phyloP scores from a whole-genome alignment of 2,329 filamentous ascomycete species.

The Leptoxyphium fumago region DNA sequence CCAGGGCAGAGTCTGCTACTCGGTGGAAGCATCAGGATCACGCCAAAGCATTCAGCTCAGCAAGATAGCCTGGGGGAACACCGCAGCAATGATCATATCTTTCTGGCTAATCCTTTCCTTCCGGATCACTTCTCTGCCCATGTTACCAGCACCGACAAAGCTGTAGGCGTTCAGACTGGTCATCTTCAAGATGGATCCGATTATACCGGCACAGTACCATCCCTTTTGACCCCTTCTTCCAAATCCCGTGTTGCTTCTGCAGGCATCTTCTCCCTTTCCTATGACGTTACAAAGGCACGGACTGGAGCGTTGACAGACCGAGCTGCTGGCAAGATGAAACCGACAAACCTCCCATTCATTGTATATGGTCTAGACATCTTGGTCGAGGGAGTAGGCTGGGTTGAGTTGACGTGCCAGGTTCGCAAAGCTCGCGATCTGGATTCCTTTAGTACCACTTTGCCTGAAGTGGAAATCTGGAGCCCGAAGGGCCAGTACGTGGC shows the following conservation, averaged over 20 bases:
- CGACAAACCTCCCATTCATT: slow-evolving; percentile 60
- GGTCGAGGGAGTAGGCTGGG: slow-evolving; percentile 85
- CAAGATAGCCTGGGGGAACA: slow-evolving; percentile 24
- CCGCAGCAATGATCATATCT: slow-evolving; percentile 27
- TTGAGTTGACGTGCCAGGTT: slow-evolving; percentile 75
- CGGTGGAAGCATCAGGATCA: slow-evolving; percentile 71
- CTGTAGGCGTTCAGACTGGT: slow-evolving; percentile 51
- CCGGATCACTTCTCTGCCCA: slow-evolving; percentile 52
- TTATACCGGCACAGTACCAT: slow-evolving; percentile 41
- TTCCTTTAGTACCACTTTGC: slow-evolving; percentile 21
- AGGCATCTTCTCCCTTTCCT: slow-evolving; percentile 57
- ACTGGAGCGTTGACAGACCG: slow-evolving; percentile 55
- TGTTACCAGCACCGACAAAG: slow-evolving; percentile 66
- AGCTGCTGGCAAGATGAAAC: slow-evolving; percentile 46
- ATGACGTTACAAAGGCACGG: slow-evolving; percentile 71
- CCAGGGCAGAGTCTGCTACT: slow-evolving; percentile 68
- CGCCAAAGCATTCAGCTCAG: slow-evolving; percentile 40
- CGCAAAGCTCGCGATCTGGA: slow-evolving; percentile 27
- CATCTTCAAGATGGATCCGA: slow-evolving; percentile 33
- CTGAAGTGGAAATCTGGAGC: slow-evolving; percentile 68
- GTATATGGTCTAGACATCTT: slow-evolving; percentile 72
- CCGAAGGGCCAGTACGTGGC: slow-evolving; percentile 73
- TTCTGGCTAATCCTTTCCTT: slow-evolving; percentile 78
- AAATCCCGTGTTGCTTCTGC: slow-evolving; percentile 39
- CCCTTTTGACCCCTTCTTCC: slow-evolving; percentile 37